Conservation (phyloP, 2,329 filamentous ascomycete species). For the Fusarium armeniacum region DNA sequence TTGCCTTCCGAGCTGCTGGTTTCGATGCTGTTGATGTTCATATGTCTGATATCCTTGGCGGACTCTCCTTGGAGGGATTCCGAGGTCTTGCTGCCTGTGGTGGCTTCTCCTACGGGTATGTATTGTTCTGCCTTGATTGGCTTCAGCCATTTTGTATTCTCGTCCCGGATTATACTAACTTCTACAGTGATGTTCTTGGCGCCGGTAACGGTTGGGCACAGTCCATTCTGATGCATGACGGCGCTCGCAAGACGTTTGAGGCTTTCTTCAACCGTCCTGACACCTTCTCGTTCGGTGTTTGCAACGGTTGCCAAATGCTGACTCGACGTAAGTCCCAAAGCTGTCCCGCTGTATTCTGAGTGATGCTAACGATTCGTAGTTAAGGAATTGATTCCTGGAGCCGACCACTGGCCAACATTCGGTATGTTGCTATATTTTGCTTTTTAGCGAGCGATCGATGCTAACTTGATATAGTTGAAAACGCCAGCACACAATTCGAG, state of each 20-base stretch:
- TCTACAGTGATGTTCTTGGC: conserved; percentile 73
- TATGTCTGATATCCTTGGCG: conserved; percentile 92
- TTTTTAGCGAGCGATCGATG: neutral
- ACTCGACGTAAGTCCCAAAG: conserved; percentile 64
- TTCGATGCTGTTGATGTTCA: conserved; percentile 95
- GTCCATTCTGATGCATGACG: conserved; percentile 87
- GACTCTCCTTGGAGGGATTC: conserved; percentile 85
- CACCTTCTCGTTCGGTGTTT: conserved; percentile 93
- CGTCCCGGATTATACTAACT: conserved; percentile 13
- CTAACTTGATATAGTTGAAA: conserved; percentile 68
- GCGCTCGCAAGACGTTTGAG: conserved; percentile 81
- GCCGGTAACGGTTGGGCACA: conserved; percentile 98
- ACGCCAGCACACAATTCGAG: conserved; percentile 64
- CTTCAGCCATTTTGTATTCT: neutral
- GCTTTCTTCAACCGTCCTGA: conserved; percentile 88
- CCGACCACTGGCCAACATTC: conserved; percentile 71
- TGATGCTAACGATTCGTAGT: conserved; percentile 27
- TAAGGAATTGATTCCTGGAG: conserved; percentile 49
- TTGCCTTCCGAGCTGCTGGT: conserved; percentile 90
- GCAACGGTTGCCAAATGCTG: conserved; percentile 98
- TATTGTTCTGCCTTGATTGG: neutral
- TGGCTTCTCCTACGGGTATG: conserved; percentile 88
- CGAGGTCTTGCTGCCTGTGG: conserved; percentile 93
- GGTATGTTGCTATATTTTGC: conserved; percentile 30
- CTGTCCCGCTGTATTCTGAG: neutral